These are phyloP conservation scores for Arthroderma sp. DNA, from an alignment of 2,329 filamentous ascomycete genomes.

Conservation along the genomic window DNA sequence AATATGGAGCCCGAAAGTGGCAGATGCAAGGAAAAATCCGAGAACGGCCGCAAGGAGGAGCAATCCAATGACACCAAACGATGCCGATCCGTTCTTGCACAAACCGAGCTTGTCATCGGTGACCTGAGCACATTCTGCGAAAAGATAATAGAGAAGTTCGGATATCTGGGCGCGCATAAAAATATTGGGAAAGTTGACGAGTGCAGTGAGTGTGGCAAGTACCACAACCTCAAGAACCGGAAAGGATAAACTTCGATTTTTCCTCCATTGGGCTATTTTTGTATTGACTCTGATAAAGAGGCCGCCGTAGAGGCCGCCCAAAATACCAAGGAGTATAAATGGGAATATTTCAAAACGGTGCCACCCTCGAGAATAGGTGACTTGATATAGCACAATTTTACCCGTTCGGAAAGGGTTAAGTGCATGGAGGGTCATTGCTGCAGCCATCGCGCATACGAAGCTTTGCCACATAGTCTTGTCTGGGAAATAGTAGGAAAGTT, in stretches of 20 bases:
- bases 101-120: slow-evolving; percentile 79
- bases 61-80: slow-evolving; percentile 67
- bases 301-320: slow-evolving; percentile 88
- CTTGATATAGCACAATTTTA: slow-evolving; percentile 90
- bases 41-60: slow-evolving; percentile 69
- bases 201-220: slow-evolving; percentile 68
- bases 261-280: slow-evolving; percentile 68
- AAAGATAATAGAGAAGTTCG: slow-evolving; percentile 81
- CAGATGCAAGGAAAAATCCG: slow-evolving; percentile 69
- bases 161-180: slow-evolving; percentile 92
- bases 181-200: slow-evolving; percentile 90
- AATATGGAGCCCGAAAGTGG: slow-evolving; percentile 89
- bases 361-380: slow-evolving; percentile 84
- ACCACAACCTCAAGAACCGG: slow-evolving; percentile 67
- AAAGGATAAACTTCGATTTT: slow-evolving; percentile 52
- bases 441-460: slow-evolving; percentile 98
- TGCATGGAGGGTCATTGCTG: slow-evolving; percentile 80
- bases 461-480: slow-evolving; percentile 99
- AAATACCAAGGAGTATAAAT: slow-evolving; percentile 70
- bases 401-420: slow-evolving; percentile 91
- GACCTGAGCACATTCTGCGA: slow-evolving; percentile 74
- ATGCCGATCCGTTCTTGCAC: slow-evolving; percentile 74
- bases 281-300: slow-evolving; percentile 94
- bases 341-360: slow-evolving; percentile 88
- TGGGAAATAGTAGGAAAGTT: slow-evolving; percentile 93